A percentile compares a stretch with the other conserved stretches of the same genome.
These are phyloP conservation scores for Eucalyptus victrix DNA, from an alignment of 345 rosid genomes.

Conservation along the genomic window DNA sequence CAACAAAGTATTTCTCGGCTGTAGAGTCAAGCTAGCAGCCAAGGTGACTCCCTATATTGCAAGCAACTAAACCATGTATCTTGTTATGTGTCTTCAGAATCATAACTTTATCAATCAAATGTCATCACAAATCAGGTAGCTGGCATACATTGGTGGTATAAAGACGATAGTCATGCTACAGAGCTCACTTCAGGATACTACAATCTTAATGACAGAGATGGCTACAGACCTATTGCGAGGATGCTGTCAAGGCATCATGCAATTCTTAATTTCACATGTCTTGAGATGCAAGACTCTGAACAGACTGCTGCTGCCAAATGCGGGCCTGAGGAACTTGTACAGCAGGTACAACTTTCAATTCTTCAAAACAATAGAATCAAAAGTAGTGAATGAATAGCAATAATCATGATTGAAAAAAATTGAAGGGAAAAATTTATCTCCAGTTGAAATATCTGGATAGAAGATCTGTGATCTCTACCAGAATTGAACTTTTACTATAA, in stretches of 20 bases:
- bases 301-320: slow-evolving; percentile 47
- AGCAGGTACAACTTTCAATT: slow-evolving; percentile 27
- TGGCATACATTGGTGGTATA: slow-evolving; percentile 94
- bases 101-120: neutral
- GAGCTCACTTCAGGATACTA: slow-evolving; percentile 85
- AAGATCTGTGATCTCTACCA: neutral
- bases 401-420: neutral
- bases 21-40: slow-evolving; percentile 72
- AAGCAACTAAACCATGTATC: neutral
- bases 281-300: slow-evolving; percentile 72
- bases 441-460: neutral
- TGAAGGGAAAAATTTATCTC: neutral
- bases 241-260: slow-evolving; percentile 60
- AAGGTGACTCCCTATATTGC: slow-evolving; percentile 24
- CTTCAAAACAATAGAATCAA: neutral
- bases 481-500: neutral
- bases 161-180: slow-evolving; percentile 59
- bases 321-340: slow-evolving; percentile 76
- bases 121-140: slow-evolving; percentile 34
- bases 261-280: slow-evolving; percentile 67
- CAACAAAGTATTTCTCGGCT: slow-evolving; percentile 54
- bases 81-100: neutral
- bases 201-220: slow-evolving; percentile 58
- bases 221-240: slow-evolving; percentile 63
- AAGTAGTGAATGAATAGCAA: neutral